A percentile compares a stretch with the other conserved stretches of the same genome.
phyloP scores from a whole-genome alignment of 1,284 basidiomycete genomes.

The Hypsizygus ulmarius region DNA sequence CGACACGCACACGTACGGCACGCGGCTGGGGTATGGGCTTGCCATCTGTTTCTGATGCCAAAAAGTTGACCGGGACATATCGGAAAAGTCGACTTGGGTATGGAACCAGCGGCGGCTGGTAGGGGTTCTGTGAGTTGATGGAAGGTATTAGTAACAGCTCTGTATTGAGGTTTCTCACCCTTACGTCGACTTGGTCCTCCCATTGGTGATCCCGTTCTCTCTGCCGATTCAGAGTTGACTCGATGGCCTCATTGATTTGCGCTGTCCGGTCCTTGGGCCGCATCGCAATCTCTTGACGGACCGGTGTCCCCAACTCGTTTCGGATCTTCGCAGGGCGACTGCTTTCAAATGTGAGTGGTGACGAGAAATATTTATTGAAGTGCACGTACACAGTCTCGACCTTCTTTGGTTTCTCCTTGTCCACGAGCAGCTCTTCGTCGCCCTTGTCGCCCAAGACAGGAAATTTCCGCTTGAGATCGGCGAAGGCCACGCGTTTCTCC shows the following conservation, averaged over 20 bases:
- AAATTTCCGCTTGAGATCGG: slow-evolving; percentile 79
- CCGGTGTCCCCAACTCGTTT: slow-evolving; percentile 40
- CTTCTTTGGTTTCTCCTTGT: slow-evolving; percentile 73
- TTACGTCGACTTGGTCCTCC: slow-evolving; percentile 83
- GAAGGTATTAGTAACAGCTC: not conserved
- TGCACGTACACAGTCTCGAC: slow-evolving; percentile 48
- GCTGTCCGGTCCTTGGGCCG: slow-evolving; percentile 66
- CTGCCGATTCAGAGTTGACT: slow-evolving; percentile 61
- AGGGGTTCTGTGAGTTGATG: slow-evolving; percentile 47
- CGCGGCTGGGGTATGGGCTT: slow-evolving; percentile 32
- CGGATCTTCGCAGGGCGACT: slow-evolving; percentile 55
- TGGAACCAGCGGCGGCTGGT: slow-evolving; percentile 50
- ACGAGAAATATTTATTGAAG: not conserved
- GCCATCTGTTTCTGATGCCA: slow-evolving; percentile 29
- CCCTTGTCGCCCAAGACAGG: slow-evolving; percentile 65
- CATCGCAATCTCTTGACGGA: slow-evolving; percentile 47
- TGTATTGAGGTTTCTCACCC: slow-evolving; percentile 20
- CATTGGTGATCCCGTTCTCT: slow-evolving; percentile 79
- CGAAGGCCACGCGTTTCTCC: slow-evolving; percentile 74
- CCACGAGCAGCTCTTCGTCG: slow-evolving; percentile 81
- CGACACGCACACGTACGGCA: slow-evolving; percentile 71
- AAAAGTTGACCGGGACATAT: slow-evolving; percentile 43
- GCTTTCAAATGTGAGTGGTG: slow-evolving; percentile 5
- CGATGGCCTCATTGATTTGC: slow-evolving; percentile 64
- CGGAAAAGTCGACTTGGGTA: slow-evolving; percentile 64